Conservation (phyloP, 768 basidiomycete genomes). For the Leccinum boreale region DNA sequence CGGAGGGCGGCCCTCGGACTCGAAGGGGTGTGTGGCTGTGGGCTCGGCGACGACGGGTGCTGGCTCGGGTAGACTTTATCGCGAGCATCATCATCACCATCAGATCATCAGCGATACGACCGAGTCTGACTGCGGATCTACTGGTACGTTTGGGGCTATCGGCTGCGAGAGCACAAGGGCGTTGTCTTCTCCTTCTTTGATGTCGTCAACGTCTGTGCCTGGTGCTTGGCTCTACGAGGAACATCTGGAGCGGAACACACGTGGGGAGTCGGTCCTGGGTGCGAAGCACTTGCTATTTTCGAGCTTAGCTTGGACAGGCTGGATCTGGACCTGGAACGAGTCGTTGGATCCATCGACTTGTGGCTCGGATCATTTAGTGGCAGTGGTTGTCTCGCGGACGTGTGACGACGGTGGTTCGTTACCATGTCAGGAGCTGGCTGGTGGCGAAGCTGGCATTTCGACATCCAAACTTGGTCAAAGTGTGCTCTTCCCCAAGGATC, state of each 20-base stretch:
- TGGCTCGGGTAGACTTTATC: background rate
- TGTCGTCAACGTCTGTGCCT: background rate
- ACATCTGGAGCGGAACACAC: background rate
- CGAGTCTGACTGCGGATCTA: background rate
- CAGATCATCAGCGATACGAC: background rate
- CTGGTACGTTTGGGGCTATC: background rate
- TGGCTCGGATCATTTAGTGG: background rate
- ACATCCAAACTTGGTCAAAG: background rate
- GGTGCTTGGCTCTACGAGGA: constrained; percentile 4
- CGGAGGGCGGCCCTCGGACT: no score
- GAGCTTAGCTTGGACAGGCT: background rate
- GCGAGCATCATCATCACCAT: background rate
- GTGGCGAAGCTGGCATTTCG: background rate
- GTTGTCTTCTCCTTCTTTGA: background rate
- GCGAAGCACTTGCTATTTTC: background rate
- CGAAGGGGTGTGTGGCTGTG: no score
- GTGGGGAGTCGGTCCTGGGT: background rate
- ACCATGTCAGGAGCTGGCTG: background rate
- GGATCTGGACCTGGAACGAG: background rate
- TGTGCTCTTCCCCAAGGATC: background rate
- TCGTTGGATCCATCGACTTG: background rate
- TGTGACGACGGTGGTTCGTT: background rate
- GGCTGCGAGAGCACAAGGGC: background rate
- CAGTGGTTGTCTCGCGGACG: background rate
- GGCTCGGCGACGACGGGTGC: no score